Conservation (phyloP, 2,329 filamentous ascomycete genomes). For the Colletotrichum coccodes region DNA sequence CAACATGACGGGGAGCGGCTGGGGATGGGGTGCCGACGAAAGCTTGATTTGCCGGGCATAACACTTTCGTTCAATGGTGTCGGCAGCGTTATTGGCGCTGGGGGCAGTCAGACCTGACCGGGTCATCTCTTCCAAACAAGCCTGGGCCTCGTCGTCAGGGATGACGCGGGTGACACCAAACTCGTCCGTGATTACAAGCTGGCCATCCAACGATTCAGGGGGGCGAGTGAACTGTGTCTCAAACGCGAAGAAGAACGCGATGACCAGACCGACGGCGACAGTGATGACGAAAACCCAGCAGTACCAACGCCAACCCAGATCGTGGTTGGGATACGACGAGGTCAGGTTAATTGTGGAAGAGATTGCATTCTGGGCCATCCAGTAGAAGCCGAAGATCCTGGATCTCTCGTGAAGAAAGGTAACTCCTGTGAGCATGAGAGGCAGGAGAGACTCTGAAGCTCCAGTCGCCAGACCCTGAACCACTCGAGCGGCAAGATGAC, state of each 20-base stretch:
- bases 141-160: constrained; percentile 41
- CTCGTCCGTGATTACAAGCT: constrained; percentile 48
- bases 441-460: constrained; percentile 50
- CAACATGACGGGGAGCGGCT: constrained; percentile 30
- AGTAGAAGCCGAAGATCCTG: constrained; percentile 48
- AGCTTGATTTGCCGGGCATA: constrained; percentile 45
- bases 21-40: constrained; percentile 34
- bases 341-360: constrained; percentile 44
- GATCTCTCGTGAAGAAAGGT: constrained; percentile 52
- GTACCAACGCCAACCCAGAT: constrained; percentile 51
- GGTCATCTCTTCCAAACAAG: constrained; percentile 32
- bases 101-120: neutral
- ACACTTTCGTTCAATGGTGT: constrained; percentile 2
- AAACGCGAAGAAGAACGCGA: constrained; percentile 49
- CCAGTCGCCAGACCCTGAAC: constrained; percentile 49
- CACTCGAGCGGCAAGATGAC: constrained; percentile 48
- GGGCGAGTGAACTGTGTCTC: constrained; percentile 51
- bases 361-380: constrained; percentile 49
- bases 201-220: constrained; percentile 44
- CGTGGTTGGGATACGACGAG: constrained; percentile 46
- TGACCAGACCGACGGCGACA: constrained; percentile 45
- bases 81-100: neutral
- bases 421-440: constrained; percentile 49
- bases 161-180: constrained; percentile 48
- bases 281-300: constrained; percentile 51